phyloP scores from a whole-genome alignment of 805 yeast genomes.

The Candida awuae region DNA sequence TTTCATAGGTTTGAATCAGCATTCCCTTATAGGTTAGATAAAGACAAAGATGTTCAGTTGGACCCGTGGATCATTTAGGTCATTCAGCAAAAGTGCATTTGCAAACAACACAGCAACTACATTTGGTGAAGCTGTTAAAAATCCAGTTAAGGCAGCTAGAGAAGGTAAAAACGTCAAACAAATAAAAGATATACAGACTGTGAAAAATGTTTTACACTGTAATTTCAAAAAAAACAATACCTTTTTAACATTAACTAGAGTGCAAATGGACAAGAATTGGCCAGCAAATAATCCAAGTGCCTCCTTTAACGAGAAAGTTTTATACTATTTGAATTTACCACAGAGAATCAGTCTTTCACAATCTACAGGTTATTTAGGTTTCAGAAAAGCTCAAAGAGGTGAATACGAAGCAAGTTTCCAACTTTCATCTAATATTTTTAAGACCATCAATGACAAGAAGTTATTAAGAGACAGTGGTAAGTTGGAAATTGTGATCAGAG shows the following conservation, averaged over 20 bases:
- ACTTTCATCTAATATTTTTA: slow-evolving; percentile 65
- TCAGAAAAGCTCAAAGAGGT: slow-evolving; percentile 81
- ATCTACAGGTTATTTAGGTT: slow-evolving; percentile 82
- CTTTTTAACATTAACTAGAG: slow-evolving; percentile 64
- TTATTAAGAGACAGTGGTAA: slow-evolving; percentile 33
- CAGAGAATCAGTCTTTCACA: slow-evolving; percentile 63
- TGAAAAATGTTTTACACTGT: slow-evolving; percentile 69
- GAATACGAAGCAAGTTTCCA: slow-evolving; percentile 93
- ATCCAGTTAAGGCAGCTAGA: slow-evolving; percentile 10
- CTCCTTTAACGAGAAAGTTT: slow-evolving; percentile 59
- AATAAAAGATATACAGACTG: slow-evolving; percentile 25
- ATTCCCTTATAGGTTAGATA: too few species aligned
- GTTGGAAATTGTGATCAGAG: slow-evolving; percentile 69
- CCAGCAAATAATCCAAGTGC: slow-evolving; percentile 46
- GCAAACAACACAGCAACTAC: slow-evolving; percentile 13
- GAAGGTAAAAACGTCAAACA: slow-evolving; percentile 11
- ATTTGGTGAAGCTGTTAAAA: slow-evolving; percentile 22
- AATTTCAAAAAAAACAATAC: slow-evolving; percentile 78
- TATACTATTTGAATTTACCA: slow-evolving; percentile 71
- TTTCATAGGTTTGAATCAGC: too few species aligned
- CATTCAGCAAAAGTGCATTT: slow-evolving; percentile 1
- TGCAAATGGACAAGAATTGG: slow-evolving; percentile 55
- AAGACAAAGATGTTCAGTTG: slow-evolving; percentile 1
- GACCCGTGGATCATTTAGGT: slow-evolving; percentile 3
- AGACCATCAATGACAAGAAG: slow-evolving; percentile 52